A percentile compares a stretch with the other conserved stretches of the same genome.
Conservation (phyloP, 202 grass and related monocot species). For the Dendrocalamus latiflorus region DNA sequence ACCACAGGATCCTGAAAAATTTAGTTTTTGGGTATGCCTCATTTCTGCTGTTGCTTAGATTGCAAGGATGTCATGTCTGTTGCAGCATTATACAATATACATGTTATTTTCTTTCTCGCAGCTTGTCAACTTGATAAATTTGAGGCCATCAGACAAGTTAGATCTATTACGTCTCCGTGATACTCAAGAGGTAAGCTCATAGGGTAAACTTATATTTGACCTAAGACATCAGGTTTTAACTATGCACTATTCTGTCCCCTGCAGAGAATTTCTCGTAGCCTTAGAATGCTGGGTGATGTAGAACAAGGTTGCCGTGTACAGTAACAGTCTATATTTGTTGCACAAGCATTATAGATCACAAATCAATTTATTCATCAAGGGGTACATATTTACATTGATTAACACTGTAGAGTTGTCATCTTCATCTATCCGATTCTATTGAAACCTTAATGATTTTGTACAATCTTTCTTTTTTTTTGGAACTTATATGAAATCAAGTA, state of each 20-base stretch:
- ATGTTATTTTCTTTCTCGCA: slow-evolving; percentile 27
- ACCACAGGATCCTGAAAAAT: slow-evolving; percentile 79
- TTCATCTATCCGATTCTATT: slow-evolving; percentile 13
- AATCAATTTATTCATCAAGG: slow-evolving; percentile 41
- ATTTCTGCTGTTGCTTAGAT: slow-evolving; percentile 8
- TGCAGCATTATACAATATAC: not conserved
- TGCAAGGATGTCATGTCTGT: not conserved
- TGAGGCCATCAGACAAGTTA: slow-evolving; percentile 82
- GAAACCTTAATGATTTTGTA: slow-evolving; percentile 28
- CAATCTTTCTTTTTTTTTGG: not conserved
- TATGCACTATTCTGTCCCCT: slow-evolving; percentile 8
- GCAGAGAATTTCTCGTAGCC: slow-evolving; percentile 75
- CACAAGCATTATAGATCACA: slow-evolving; percentile 24
- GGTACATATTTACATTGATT: slow-evolving; percentile 27
- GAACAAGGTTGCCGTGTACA: slow-evolving; percentile 83
- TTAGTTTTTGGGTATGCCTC: slow-evolving; percentile 85
- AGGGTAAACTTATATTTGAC: not conserved
- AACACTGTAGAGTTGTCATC: slow-evolving; percentile 25
- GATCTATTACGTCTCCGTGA: slow-evolving; percentile 60
- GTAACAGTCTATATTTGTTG: slow-evolving; percentile 32
- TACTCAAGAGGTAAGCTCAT: slow-evolving; percentile 58
- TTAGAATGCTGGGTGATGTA: slow-evolving; percentile 49
- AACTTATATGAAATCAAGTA: not conserved
- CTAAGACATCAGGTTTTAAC: slow-evolving; percentile 24
- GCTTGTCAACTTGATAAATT: slow-evolving; percentile 79